Base-by-base conservation (phyloP, 176 grass and related monocot genomes). In the Cymbopogon citratus region DNA sequence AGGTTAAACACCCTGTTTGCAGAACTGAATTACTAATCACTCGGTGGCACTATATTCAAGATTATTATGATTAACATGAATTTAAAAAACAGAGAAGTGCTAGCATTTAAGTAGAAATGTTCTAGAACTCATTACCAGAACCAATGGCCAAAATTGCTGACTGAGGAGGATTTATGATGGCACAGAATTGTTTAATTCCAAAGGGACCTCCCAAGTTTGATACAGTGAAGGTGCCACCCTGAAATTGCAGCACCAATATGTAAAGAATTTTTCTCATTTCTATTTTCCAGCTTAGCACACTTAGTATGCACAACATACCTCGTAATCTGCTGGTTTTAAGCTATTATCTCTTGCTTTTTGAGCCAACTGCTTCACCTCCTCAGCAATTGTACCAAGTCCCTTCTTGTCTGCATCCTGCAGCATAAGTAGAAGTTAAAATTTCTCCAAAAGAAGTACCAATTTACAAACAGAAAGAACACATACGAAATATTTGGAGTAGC, bases 171-270 rank as follows among this genome's bases (percentile, higher is more conserved):
- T 95, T 98, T 81, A 98, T 86, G 45, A 95, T 98, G 61, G 96
- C 96, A 68, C 92, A 95, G 67, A 98, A 98, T 83, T 98, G 92
- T 51, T 95, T 98, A 81, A 98, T 84, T 71, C 96, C 96, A 46
- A 93, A 98, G 63, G 92, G 96, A 34, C 96, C 96, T 88, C 96
- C 96, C 82, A 98, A 77, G 69, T 95, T 98, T 12, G 96, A 95
- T 15, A 98, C 87, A 0, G 96, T 91, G 77, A 98, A 98, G 59
- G 96, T 98, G 29, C 96, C 96, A 54, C 92, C 96, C 96, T 98
- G 71, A 52, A 92, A 80, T 82, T 43, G 75, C 7, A 69, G 21
- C 61, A 85, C 36, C 63, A 85, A 78, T 34, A 78, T 33, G 23
- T 69, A 49, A 83, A 26, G 54, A 23, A 45, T 7, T 83, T 33